Evolutionary conservation across 2,329 filamentous ascomycete species (phyloP), one percentile per base, ranked within the genome.

Genomic region (Colletotrichum coccodes): DNA sequence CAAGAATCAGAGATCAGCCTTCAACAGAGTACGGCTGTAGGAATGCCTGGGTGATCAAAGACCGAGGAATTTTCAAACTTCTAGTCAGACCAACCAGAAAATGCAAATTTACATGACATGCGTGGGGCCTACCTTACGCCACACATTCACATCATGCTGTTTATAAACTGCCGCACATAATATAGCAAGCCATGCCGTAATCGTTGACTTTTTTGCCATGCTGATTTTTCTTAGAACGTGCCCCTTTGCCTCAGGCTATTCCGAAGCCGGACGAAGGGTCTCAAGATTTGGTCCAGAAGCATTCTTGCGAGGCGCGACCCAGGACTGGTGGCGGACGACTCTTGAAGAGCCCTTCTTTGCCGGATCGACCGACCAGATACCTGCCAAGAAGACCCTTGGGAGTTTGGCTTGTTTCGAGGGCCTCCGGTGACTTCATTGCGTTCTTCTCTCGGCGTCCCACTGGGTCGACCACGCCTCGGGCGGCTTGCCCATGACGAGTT

Each of bases 21-120:
- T 69, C 66, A 69, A 69, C 66, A 69, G 40, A 66, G 62, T 60
- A 57, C 54, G 66, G 66, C 61, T 69, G 49, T 34, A n/a, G n/a
- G 62, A 56, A 56, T 60, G 42, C 56, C 40, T 58, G 21, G 34
- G 30, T 32, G 42, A 32, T 34, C 28, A 46, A 56, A 38, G 21
- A 60, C 30, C 34, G 49, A 46, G 38, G 30, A 59, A 53, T 47
- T 16, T 60, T 56, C 36, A 50, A n/a, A n/a, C 62, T 66, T 66
- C 56, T 66, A 69, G 61, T 60, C 61, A 56, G 54, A 60, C 42
- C 65, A 40, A 42, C 66, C 66, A 60, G 36, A 56, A 26, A 58
- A 64, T 54, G 18, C 36, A 42, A 53, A 44, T 60, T 46, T 46
- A 56, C 38, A 59, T 68, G 40, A 30, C 53, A 47, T 46, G 47